Evolutionary conservation across 1,139 yeast species (phyloP), one percentile per base, ranked within the genome.

Genomic region (Candida albicans): DNA sequence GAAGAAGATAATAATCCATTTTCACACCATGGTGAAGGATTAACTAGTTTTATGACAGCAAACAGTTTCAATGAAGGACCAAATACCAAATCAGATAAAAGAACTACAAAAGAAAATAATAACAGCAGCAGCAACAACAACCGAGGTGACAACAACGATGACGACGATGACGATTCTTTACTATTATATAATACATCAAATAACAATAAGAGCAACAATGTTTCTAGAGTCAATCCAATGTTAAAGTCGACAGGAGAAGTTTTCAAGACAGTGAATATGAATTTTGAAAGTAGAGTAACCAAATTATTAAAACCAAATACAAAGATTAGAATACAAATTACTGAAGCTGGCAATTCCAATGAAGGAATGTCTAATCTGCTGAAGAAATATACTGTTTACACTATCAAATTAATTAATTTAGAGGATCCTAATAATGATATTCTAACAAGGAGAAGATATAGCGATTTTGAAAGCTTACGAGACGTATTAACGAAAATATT

Each of bases 391-490:
- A 80, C 91, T 38, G 88, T 88, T 0, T 93, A 93, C 62, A 83
- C 95, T 10, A 88, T 93, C 47, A 78, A 78, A 51, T 65, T 79
- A 15, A 67, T 81, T 34, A 61, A 61, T 41, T 58, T 57, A 15
- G 63, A 62, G 38, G 51, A 58, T 3, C 30, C 33, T 5, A 38
- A 40, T 38, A 42, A 45, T 29, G 83, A 81, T 40, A 59, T 77
- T 11, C 75, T 79, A 29, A 91, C 91, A 1, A 73, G 91, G 45
- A 73, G 99, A 53, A 70, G 99, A 35, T 93, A 93, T 64, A 87
- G 96, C 40, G 99, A 93, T 60, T 93, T 93, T 62, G 98, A 89
- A 56, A 80, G 87, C 45, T 73, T 93, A 34, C 69, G 97, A 45
- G 82, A 76, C 32, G 77, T 84, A 3, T 72, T 93, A 24, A 71